Percentiles rank a stretch among this genome's conserved stretches.
phyloP scores from a whole-genome alignment of 805 yeast genomes.

The Blastobotrys americana region DNA sequence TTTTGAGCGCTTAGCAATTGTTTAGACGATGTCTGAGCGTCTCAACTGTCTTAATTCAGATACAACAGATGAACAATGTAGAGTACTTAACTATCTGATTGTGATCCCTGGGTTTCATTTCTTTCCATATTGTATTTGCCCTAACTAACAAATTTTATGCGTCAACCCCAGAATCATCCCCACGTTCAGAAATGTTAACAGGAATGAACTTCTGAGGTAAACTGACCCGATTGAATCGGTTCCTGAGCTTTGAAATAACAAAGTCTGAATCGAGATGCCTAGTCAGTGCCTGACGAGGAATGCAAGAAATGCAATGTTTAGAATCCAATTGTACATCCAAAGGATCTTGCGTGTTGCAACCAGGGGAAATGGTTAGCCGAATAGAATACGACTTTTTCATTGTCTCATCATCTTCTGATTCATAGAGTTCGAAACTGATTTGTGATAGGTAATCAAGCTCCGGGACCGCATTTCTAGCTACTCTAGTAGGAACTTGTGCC shows the following conservation, averaged over 20 bases:
- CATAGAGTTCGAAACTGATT: constrained; percentile 88
- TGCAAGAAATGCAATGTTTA: constrained; percentile 93
- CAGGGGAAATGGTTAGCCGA: constrained; percentile 88
- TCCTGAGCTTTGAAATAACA: constrained; percentile 70
- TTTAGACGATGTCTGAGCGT: too few relatives aligned
- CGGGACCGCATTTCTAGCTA: constrained; percentile 90
- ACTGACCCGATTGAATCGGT: constrained; percentile 77
- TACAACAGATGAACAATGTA: too few relatives aligned
- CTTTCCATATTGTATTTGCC: not conserved
- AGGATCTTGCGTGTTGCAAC: constrained; percentile 97
- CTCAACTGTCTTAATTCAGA: too few relatives aligned
- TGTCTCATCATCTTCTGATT: constrained; percentile 54
- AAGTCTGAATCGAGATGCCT: constrained; percentile 89
- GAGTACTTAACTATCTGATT: too few relatives aligned
- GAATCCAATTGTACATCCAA: constrained; percentile 93
- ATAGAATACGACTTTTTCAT: constrained; percentile 81
- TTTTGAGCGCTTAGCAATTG: constrained; percentile 69
- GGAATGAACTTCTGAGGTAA: constrained; percentile 56
- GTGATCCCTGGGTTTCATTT: too few relatives aligned
- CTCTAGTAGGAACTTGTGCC: constrained; percentile 88
- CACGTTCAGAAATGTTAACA: constrained; percentile 18
- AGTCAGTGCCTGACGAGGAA: constrained; percentile 82
- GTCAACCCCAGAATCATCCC: not conserved
- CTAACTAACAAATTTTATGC: not conserved
- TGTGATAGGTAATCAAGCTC: constrained; percentile 94